phyloP scores from a whole-genome alignment of 2,329 filamentous ascomycete species.

The Coniella lustricola region DNA sequence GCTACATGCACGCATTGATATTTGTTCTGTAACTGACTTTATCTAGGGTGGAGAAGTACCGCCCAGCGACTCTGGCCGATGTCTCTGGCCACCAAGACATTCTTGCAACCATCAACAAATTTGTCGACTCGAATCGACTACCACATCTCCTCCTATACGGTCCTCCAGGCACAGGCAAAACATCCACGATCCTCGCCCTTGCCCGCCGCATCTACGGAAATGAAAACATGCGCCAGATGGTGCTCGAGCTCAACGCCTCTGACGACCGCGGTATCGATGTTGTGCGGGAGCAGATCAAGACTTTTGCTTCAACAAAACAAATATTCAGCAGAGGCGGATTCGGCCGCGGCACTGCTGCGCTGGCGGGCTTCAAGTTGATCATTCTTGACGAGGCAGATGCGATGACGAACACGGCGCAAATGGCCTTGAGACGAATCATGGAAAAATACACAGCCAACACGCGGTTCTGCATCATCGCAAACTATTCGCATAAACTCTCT shows the following conservation, averaged over 20 bases:
- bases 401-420: constrained; percentile 98
- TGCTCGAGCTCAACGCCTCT: constrained; percentile 93
- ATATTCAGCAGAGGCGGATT: constrained; percentile 67
- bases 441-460: constrained; percentile 99
- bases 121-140: constrained; percentile 86
- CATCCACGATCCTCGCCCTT: constrained; percentile 89
- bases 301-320: constrained; percentile 94
- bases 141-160: constrained; percentile 96
- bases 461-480: constrained; percentile 95
- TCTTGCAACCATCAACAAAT: constrained; percentile 94
- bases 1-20: too few relatives aligned
- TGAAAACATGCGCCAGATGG: constrained; percentile 96
- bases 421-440: constrained; percentile 96
- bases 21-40: too few relatives aligned
- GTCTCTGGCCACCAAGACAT: constrained; percentile 98
- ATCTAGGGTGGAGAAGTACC: constrained; percentile 89
- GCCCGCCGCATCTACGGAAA: constrained; percentile 87
- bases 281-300: constrained; percentile 98
- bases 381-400: constrained; percentile 98
- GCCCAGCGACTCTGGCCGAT: constrained; percentile 79
- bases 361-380: constrained; percentile 88
- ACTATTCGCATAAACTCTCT: constrained; percentile 96
- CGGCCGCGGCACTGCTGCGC: constrained; percentile 36
- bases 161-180: constrained; percentile 94
- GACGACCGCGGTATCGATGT: constrained; percentile 98